Base-by-base conservation (phyloP, 768 basidiomycete species). In the Xerocomellus chrysenteron region DNA sequence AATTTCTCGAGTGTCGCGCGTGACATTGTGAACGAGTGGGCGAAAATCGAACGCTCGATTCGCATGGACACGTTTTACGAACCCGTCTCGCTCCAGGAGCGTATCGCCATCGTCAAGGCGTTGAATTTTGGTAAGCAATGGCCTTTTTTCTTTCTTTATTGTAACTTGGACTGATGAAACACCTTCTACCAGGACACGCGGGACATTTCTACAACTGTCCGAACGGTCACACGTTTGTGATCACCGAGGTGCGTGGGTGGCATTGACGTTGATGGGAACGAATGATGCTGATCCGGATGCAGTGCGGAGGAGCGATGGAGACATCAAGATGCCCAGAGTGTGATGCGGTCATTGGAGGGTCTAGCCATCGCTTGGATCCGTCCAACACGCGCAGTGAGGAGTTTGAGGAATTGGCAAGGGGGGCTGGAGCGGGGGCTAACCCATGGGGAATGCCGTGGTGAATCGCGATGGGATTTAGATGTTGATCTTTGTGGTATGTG, bases 221-320 rank as follows among this genome's bases (percentile, higher is more conserved):
- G 0, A 86, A 86, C 48, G 86, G 86, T 0, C 86, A 88, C 59
- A 74, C 79, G 0, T 87, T 82, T 53, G 80, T 83, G 2, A 86
- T 88, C 35, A 70, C 65, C 0, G 80, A 86, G 66, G 83, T 86
- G 54, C 37, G 42, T 61, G 50, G 12, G 19, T n/a, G 39, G 24
- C 7, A 3, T 11, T 4, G 3, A 37, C 14, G 37, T 53, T 8
- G 17, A 1, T 12, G 21, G 11, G 17, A 52, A 44, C 4, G 19
- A n/a, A 35, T 35, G 16, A n/a, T 55, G 21, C 54, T 58, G 14
- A 57, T 42, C n/a, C 24, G 43, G 33, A 35, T 19, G 28, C 55
- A 86, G 83, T 87, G 84, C 50, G 85, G 84, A 17, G 83, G 82
- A 1, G 85, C 84, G 0, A 80, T 75, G 74, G 19, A 80, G 60